These are phyloP conservation scores for Tylopilus rubrobrunneus DNA, from an alignment of 768 basidiomycete species.

Conservation along the genomic window DNA sequence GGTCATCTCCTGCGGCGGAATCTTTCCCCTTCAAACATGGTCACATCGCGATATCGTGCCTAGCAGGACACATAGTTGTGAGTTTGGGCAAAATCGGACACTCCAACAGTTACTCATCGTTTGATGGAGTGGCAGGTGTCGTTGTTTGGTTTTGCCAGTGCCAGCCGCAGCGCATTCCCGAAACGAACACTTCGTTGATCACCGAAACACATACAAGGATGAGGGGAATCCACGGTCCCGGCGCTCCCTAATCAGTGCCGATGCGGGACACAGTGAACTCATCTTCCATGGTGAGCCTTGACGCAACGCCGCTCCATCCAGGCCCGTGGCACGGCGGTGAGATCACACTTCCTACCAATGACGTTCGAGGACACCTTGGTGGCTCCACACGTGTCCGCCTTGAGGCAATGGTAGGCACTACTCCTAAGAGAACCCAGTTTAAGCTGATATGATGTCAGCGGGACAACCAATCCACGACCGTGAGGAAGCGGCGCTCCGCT, in stretches of 20 bases:
- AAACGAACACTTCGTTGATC: background rate
- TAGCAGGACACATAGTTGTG: background rate
- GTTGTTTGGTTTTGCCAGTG: conserved; percentile 13
- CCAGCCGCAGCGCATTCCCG: conserved; percentile 2
- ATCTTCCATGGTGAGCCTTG: background rate
- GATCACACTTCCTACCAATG: background rate
- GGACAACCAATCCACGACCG: background rate
- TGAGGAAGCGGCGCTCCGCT: conserved; percentile 21
- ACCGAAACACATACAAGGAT: background rate
- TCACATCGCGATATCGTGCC: background rate
- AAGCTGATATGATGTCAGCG: conserved; percentile 1
- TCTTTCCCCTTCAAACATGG: background rate
- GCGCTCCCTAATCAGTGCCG: background rate
- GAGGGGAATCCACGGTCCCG: background rate
- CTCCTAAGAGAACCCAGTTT: background rate
- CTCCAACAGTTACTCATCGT: background rate
- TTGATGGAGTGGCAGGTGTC: background rate
- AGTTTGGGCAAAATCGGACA: background rate
- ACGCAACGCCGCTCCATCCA: background rate
- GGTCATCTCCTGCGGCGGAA: conserved; percentile 2
- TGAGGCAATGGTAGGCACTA: conserved; percentile 4
- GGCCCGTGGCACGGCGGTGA: no score
- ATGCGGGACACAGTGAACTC: background rate
- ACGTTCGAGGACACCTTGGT: background rate
- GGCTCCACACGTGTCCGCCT: conserved; percentile 19